Percentiles rank a stretch among this genome's conserved stretches.
Evolutionary conservation across 805 yeast species (phyloP).

Genomic region (Kazachstania psychrophila): DNA sequence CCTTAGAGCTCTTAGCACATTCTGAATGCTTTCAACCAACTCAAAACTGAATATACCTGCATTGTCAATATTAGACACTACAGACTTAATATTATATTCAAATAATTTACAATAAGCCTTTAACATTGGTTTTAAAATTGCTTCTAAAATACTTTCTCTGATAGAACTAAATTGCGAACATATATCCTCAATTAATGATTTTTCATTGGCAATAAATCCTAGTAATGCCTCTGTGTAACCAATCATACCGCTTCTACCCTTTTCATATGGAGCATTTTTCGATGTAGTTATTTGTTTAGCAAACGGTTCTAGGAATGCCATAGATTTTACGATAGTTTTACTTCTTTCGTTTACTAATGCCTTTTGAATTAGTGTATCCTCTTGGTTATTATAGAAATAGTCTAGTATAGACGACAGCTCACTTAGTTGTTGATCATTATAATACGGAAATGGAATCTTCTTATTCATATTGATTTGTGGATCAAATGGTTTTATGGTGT

Average conservation of each 20-base stretch:
- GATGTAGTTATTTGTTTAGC: constrained; percentile 34
- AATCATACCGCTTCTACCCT: constrained; percentile 51
- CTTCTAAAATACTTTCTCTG: constrained; percentile 25
- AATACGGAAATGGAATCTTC: constrained; percentile 35
- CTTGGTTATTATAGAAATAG: constrained; percentile 34
- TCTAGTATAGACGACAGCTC: constrained; percentile 37
- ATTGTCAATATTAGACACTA: constrained; percentile 35
- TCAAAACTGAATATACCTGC: constrained; percentile 52
- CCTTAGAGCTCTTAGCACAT: constrained; percentile 29
- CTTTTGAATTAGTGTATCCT: constrained; percentile 28
- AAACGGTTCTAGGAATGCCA: constrained; percentile 39
- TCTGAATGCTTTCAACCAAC: constrained; percentile 40
- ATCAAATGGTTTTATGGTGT: constrained; percentile 36
- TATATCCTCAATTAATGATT: constrained; percentile 37
- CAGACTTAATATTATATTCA: constrained; percentile 31
- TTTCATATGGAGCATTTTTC: constrained; percentile 45
- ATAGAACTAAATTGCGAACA: constrained; percentile 29
- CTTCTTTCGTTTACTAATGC: constrained; percentile 36
- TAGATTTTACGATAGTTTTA: constrained; percentile 33
- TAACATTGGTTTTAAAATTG: constrained; percentile 30
- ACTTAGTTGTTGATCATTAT: constrained; percentile 29
- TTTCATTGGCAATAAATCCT: constrained; percentile 42
- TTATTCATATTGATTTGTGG: constrained; percentile 35
- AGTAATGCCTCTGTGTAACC: constrained; percentile 45
- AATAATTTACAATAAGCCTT: constrained; percentile 34